phyloP scores from a whole-genome alignment of 176 grass and related monocot species.

The Hyparrhenia diplandra region DNA sequence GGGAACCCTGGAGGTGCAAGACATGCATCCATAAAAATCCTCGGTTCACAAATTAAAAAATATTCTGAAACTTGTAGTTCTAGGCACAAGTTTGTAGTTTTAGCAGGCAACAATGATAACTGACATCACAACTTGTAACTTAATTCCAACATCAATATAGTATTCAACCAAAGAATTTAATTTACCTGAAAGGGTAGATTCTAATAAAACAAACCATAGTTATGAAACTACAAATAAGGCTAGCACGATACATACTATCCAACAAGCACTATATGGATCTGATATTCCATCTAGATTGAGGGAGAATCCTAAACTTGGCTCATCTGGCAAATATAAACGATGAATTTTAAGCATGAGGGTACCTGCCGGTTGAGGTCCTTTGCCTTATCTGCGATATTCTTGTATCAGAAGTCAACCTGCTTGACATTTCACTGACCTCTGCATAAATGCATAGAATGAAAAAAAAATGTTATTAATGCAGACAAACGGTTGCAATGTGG shows the following conservation, averaged over 20 bases:
- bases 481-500: background rate
- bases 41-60: background rate
- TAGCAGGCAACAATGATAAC: background rate
- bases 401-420: constrained; percentile 77
- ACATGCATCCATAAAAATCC: background rate
- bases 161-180: background rate
- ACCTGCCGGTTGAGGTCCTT: constrained; percentile 96
- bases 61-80: no score
- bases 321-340: background rate
- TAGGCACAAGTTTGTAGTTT: background rate
- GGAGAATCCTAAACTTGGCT: background rate
- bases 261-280: background rate
- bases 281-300: background rate
- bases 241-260: background rate
- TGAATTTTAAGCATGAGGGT: background rate
- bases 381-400: constrained; percentile 87
- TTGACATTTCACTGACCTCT: constrained; percentile 98
- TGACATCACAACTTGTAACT: background rate
- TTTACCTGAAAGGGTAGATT: background rate
- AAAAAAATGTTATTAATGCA: constrained; percentile 11
- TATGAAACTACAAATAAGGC: background rate
- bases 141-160: background rate
- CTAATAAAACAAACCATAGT: background rate
- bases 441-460: constrained; percentile 41
- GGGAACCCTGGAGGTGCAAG: background rate